Conservation (phyloP, 768 basidiomycete genomes). For the Cystobasidiopsis lactophilus region DNA sequence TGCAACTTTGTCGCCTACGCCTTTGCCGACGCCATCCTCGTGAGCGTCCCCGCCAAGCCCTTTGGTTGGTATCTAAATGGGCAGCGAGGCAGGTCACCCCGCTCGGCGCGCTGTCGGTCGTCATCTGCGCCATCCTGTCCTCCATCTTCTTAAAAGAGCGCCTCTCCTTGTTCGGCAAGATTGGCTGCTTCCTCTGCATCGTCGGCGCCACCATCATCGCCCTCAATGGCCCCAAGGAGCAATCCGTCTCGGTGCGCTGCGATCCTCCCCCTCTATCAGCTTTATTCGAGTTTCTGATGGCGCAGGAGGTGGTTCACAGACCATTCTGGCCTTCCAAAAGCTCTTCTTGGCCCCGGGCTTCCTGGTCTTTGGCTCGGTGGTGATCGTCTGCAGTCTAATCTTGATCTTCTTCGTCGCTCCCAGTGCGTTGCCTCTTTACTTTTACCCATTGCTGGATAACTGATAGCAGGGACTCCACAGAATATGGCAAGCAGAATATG, state of each 20-base stretch:
- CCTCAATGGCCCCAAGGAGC: slow-evolving; percentile 39
- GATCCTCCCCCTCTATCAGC: slow-evolving; percentile 20
- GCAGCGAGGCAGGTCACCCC: too few relatives aligned
- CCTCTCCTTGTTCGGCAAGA: slow-evolving; percentile 88
- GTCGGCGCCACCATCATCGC: slow-evolving; percentile 75
- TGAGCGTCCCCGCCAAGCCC: too few relatives aligned
- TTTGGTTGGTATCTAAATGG: too few relatives aligned
- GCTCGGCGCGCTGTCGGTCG: slow-evolving; percentile 85
- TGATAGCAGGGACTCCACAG: slow-evolving; percentile 21
- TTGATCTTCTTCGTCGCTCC: slow-evolving; percentile 69
- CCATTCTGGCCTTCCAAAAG: slow-evolving; percentile 52
- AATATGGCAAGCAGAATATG: slow-evolving; percentile 81
- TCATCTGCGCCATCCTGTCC: slow-evolving; percentile 73
- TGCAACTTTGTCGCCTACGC: slow-evolving; percentile 22
- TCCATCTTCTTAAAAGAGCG: slow-evolving; percentile 82
- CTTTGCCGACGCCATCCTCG: slow-evolving; percentile 38
- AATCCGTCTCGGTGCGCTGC: slow-evolving; percentile 22
- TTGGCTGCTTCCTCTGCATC: slow-evolving; percentile 78
- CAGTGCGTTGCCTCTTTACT: slow-evolving; percentile 23
- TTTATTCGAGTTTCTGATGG: not conserved
- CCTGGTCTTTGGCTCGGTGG: slow-evolving; percentile 31
- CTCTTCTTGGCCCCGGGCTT: slow-evolving; percentile 71
- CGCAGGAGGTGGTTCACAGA: slow-evolving; percentile 5
- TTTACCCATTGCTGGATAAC: slow-evolving; percentile 1
- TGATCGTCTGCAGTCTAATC: slow-evolving; percentile 42